Evolutionary conservation across 2,329 filamentous ascomycete genomes (phyloP), one percentile per base, ranked within the genome.

Genomic region (Pochonia chlamydosporia): DNA sequence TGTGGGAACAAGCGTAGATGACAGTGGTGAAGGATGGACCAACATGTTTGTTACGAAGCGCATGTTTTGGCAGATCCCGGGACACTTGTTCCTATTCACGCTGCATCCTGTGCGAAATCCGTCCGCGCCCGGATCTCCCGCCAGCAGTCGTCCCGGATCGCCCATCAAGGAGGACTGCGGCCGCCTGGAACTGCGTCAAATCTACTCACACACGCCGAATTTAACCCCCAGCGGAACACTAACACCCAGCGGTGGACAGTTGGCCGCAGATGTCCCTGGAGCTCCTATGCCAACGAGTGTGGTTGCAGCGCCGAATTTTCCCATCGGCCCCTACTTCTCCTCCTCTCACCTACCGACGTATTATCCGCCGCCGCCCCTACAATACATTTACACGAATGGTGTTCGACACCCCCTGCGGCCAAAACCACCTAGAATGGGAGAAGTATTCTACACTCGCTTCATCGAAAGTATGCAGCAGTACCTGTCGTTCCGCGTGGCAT

Each of bases 61-160:
- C 51, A 82, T 82, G 58, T 99, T 96, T 67, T 99, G 93, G 93
- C 93, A 97, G 69, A 76, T 93, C 3, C 89, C 95, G 36, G 81
- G 87, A 1, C 80, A 89, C 5, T 76, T 95, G 43, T 97, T 96
- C 62, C 80, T 97, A 40, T 96, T 95, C 69, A 89, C 87, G 0
- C 74, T 92, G 24, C 81, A 85, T 41, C 88, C 87, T 0, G 71
- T 70, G 36, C 69, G 55, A 14, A 41, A 18, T n/a, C 59, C 59
- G 11, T 82, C 79, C 54, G 67, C 77, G 1, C 78, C 79, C 1
- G 70, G 63, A 2, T 82, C 1, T 63, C 67, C 4, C 59, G 59
- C 2, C 61, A 57, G 21, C 68, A 71, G 9, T 54, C 56, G 6
- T 46, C 40, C 43, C 16, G 14, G 25, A 18, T 39, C 35, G 25